Evolutionary conservation across 2,329 filamentous ascomycete genomes (phyloP).

Genomic region (Aspergillus chevalieri): DNA sequence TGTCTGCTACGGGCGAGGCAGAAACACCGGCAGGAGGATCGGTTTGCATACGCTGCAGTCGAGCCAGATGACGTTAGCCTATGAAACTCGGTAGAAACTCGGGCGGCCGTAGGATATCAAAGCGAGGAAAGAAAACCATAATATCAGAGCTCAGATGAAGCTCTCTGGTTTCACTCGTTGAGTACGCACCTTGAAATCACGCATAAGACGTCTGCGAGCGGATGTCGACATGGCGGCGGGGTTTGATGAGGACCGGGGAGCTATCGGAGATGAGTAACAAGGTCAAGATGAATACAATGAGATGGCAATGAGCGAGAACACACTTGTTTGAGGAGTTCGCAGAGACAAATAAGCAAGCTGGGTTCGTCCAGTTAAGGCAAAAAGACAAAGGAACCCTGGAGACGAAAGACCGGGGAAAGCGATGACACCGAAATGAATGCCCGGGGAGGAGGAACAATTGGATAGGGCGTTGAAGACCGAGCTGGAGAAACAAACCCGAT

Average conservation of each 20-base stretch:
- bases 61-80: conserved; percentile 1
- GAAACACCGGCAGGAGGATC: conserved; percentile 96
- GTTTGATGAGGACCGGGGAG: conserved; percentile 5
- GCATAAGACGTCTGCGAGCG: conserved; percentile 92
- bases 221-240: conserved; percentile 71
- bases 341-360: neutral
- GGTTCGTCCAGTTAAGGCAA: neutral
- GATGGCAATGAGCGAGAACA: neutral
- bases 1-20: conserved; percentile 76
- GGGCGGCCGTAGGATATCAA: neutral
- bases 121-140: neutral
- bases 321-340: neutral
- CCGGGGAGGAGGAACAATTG: too few relatives aligned
- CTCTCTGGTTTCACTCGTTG: neutral
- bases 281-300: neutral
- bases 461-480: neutral
- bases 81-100: neutral
- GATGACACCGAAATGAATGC: too few relatives aligned
- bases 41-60: conserved; percentile 86
- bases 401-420: too few relatives aligned
- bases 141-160: neutral
- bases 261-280: conserved; percentile 3
- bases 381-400: too few relatives aligned
- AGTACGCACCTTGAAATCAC: conserved; percentile 85
- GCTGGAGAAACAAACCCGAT: conserved; percentile 11